Conservation (phyloP, 805 yeast species). For the Candida saitoana region DNA sequence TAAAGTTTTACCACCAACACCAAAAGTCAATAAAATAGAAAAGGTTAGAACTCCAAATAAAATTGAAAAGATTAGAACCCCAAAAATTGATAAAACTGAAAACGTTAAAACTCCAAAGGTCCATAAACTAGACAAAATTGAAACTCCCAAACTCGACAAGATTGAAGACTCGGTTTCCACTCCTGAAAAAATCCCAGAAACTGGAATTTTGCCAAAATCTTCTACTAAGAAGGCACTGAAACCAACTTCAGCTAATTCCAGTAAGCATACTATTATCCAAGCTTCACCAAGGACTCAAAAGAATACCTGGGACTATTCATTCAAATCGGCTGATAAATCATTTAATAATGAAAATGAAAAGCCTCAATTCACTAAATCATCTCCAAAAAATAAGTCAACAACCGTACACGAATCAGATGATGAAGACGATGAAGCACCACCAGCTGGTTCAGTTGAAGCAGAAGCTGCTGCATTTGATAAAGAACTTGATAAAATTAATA, state of each 20-base stretch:
- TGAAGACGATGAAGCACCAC: neutral
- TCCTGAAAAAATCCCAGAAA: neutral
- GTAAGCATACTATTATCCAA: too few species aligned
- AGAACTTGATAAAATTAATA: slow-evolving; percentile 14
- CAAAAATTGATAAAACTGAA: neutral
- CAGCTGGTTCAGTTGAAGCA: slow-evolving; percentile 15
- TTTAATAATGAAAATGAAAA: slow-evolving; percentile 27
- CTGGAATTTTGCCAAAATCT: slow-evolving; percentile 1
- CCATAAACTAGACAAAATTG: neutral
- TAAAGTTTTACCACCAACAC: neutral
- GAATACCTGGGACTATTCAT: neutral
- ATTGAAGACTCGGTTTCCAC: neutral
- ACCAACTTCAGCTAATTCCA: neutral
- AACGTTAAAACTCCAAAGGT: neutral
- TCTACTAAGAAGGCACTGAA: slow-evolving; percentile 6
- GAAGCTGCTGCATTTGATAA: slow-evolving; percentile 24
- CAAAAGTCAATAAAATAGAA: neutral
- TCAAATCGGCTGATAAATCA: slow-evolving; percentile 6
- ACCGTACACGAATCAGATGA: neutral
- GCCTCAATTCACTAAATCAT: slow-evolving; percentile 1
- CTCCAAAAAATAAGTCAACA: slow-evolving; percentile 3
- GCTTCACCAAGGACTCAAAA: neutral
- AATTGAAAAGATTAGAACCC: neutral
- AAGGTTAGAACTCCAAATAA: neutral
- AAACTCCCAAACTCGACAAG: neutral